These are phyloP conservation scores for Teunomyces lycoperdinae DNA, from an alignment of 805 yeast species.

Conservation along the genomic window DNA sequence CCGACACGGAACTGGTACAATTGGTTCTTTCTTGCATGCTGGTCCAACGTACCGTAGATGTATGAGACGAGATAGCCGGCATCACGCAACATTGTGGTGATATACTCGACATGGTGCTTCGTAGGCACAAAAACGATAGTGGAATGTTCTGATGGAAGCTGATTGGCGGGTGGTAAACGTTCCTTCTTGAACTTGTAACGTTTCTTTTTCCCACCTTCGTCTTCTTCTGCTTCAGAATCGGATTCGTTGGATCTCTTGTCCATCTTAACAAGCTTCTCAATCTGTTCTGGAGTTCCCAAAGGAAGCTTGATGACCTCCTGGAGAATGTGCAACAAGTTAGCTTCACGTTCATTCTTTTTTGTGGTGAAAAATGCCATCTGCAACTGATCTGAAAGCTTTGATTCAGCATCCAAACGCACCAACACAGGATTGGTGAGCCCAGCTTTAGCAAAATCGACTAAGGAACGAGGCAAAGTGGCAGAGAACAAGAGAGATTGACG, in stretches of 20 bases:
- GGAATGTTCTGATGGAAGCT: constrained; percentile 77
- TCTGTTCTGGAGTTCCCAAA: constrained; percentile 67
- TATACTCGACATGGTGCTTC: constrained; percentile 94
- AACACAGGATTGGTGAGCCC: constrained; percentile 90
- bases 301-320: constrained; percentile 87
- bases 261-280: constrained; percentile 48
- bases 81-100: constrained; percentile 63
- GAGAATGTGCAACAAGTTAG: constrained; percentile 70
- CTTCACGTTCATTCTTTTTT: constrained; percentile 86
- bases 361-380: constrained; percentile 85
- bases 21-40: constrained; percentile 89
- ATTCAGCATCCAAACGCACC: constrained; percentile 89
- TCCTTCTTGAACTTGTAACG: constrained; percentile 46
- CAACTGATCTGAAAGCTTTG: constrained; percentile 83
- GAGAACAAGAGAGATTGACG: constrained; percentile 90
- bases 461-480: constrained; percentile 88
- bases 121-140: constrained; percentile 96
- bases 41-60: constrained; percentile 93
- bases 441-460: constrained; percentile 96
- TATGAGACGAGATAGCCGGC: constrained; percentile 86
- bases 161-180: constrained; percentile 74
- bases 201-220: constrained; percentile 29
- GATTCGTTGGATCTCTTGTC: constrained; percentile 50
- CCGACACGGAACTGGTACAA: constrained; percentile 83
- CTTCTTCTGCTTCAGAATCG: constrained; percentile 51